Evolutionary conservation across 495 filamentous ascomycete genomes (phyloP), one percentile per base, ranked within the genome.

Genomic region (Hypoxylon fuscum): DNA sequence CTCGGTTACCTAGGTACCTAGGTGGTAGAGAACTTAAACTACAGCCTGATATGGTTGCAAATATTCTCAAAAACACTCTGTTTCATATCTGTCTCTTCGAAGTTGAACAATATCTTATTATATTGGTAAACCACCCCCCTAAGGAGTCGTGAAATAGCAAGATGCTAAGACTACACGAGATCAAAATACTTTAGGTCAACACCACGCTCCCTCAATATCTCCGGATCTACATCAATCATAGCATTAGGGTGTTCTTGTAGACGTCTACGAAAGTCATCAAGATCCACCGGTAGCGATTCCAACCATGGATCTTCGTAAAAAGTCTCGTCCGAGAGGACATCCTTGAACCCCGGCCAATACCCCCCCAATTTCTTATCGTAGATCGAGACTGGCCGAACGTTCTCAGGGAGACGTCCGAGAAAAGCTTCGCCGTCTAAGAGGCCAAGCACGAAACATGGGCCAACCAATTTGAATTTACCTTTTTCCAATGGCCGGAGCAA

Each of bases 261-360:
- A 3, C 2, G 11, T 22, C 14, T 12, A 15, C 48, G 54, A 45
- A 58, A 64, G 11, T 29, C 47, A 6, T 7, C 27, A 20, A 54
- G 46, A 29, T 58, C 54, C 12, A 46, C 2, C 4, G 32, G 35
- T 21, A 53, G 23, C 14, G 25, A 58, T 37, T 49, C 27, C 15
- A 59, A 25, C 14, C 61, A 49, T 12, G 61, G 55, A 15, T 64
- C 49, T 17, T 50, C 48, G 27, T 23, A 50, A 20, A 18, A 50
- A 12, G 37, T 27, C 14, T 54, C 23, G 17, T 49, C 49, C 15
- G 55, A 59, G 18, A 25, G 0, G 4, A 31, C 0, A 47, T 59
- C 42, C 23, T 25, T 55, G 6, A 44, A 59, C 14, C 15, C 40
- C 3, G 1, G 1, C 6, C 21, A 1, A n/a, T 38, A 12, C 11